Conservation (phyloP, 306 rosid genomes). For the Notholithocarpus densiflorus region DNA sequence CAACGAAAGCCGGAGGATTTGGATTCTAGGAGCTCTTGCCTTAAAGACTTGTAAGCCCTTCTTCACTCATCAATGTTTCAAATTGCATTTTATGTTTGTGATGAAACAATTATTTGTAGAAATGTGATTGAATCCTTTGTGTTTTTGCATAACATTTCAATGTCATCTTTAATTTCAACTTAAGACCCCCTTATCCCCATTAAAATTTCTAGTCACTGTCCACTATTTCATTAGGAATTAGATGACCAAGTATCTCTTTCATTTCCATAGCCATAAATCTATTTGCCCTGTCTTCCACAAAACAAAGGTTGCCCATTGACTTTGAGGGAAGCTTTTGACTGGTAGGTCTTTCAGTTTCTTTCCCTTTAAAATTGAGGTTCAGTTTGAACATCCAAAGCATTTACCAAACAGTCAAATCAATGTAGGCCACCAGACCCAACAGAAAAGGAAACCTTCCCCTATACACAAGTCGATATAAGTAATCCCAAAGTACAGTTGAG, state of each 20-base stretch:
- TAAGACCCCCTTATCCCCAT: no score
- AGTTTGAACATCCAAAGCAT: conserved; percentile 3
- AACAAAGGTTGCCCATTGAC: not conserved
- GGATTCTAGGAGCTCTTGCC: conserved; percentile 50
- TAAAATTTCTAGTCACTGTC: no score
- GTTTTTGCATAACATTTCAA: no score
- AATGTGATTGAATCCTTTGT: no score
- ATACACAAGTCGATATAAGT: no score
- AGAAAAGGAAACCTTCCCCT: not conserved
- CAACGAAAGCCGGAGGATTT: conserved; percentile 17
- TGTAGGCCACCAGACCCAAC: not conserved
- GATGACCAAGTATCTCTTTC: not conserved
- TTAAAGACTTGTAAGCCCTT: conserved; percentile 58
- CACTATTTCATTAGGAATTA: no score
- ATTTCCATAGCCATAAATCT: no score
- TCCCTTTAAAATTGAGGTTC: not conserved
- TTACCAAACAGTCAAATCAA: conserved; percentile 37
- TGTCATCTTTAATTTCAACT: no score
- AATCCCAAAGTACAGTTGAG: no score
- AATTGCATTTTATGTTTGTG: not conserved
- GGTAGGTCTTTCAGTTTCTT: conserved; percentile 28
- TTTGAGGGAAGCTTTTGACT: conserved; percentile 32
- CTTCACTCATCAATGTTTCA: not conserved
- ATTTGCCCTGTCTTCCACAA: no score
- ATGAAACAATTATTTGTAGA: no score